Conservation (phyloP, 257 asterid species). For the Solanum habrochaites region DNA sequence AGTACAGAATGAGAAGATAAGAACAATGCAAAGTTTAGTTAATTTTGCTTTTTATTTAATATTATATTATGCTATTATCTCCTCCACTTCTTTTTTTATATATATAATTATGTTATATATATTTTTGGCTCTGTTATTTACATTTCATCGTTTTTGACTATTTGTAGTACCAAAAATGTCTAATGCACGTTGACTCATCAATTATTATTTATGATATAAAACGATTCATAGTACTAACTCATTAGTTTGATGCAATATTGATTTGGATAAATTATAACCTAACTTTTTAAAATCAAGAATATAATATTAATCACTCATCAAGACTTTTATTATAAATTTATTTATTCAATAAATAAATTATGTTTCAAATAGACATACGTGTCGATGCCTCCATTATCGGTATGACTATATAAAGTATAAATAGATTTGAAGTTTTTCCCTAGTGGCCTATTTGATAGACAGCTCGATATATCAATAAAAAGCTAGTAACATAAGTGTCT, state of each 20-base stretch:
- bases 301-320: neutral
- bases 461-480: neutral
- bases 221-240: neutral
- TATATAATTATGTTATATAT: neutral
- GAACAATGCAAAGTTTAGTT: neutral
- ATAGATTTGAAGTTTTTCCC: neutral
- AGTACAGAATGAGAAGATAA: neutral
- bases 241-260: neutral
- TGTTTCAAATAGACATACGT: neutral
- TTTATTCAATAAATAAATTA: neutral
- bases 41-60: neutral
- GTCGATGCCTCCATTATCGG: neutral
- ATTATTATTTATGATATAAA: neutral
- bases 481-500: neutral
- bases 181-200: neutral
- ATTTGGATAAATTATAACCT: neutral
- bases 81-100: neutral
- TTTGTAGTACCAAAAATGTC: neutral
- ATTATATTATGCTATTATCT: neutral
- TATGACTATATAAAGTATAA: neutral
- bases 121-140: neutral
- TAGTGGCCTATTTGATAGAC: neutral
- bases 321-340: neutral
- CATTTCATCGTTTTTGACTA: neutral
- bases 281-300: neutral